phyloP scores from a whole-genome alignment of 2,329 filamentous ascomycete genomes.

The Macrophomina tecta region DNA sequence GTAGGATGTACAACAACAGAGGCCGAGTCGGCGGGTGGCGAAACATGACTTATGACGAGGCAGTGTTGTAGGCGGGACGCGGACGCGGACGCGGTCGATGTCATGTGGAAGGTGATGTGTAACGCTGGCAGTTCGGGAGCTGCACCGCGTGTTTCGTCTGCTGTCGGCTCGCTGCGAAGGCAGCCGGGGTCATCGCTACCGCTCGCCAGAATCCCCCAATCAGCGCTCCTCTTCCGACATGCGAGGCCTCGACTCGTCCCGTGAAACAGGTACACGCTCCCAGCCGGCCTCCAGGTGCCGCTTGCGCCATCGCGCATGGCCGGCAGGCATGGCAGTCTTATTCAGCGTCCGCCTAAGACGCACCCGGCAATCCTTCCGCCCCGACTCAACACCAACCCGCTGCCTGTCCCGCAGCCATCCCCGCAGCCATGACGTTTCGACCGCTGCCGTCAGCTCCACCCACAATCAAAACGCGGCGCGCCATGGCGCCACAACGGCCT shows the following conservation, averaged over 20 bases:
- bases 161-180: background rate
- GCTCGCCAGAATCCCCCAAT: background rate
- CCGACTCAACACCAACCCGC: conserved; percentile 12
- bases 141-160: background rate
- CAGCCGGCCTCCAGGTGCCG: background rate
- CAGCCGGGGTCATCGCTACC: background rate
- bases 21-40: background rate
- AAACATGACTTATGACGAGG: background rate
- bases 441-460: background rate
- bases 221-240: background rate
- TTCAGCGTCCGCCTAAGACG: background rate
- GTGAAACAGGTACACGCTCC: background rate
- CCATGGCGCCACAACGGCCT: conserved; percentile 6
- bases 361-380: background rate
- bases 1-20: background rate
- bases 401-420: background rate
- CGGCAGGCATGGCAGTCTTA: background rate
- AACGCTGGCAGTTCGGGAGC: conserved; percentile 18
- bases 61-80: too few relatives aligned
- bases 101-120: background rate
- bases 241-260: background rate
- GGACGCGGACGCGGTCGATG: background rate
- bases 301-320: background rate
- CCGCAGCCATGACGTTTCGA: background rate
- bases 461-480: conserved; percentile 5